phyloP scores from a whole-genome alignment of 331 rosid genomes.

The Pyrus hybrid region DNA sequence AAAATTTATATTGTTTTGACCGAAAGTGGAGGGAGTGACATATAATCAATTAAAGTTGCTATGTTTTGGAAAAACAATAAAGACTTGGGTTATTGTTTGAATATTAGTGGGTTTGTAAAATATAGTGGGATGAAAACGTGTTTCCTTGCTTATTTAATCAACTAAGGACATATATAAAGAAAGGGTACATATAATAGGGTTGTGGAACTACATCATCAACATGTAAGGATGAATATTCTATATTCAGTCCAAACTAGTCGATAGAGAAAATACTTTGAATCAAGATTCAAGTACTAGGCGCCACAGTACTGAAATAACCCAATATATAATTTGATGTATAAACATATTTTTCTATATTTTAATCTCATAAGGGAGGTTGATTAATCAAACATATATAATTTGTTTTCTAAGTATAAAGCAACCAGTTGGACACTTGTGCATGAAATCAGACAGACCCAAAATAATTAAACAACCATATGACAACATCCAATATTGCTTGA shows the following conservation, averaged over 20 bases:
- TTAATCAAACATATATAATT: not conserved
- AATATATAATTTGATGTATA: too few species aligned
- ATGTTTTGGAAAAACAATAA: not conserved
- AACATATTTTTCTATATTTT: not conserved
- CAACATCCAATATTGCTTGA: not conserved
- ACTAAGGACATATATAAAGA: too few species aligned
- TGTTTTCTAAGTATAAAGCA: conserved; percentile 1
- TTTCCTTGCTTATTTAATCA: not conserved
- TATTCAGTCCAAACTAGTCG: not conserved
- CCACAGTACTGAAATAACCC: too few species aligned
- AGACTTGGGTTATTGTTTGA: not conserved
- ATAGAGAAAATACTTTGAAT: too few species aligned
- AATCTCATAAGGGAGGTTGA: not conserved
- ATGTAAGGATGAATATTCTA: not conserved
- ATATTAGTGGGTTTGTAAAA: not conserved
- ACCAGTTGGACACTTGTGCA: conserved; percentile 11
- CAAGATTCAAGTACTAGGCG: too few species aligned
- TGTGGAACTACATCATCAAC: not conserved
- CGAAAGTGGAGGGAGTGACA: not conserved
- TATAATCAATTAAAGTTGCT: not conserved
- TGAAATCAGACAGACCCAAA: not conserved
- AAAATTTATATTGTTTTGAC: not conserved
- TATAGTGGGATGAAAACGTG: not conserved
- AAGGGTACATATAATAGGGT: not conserved
- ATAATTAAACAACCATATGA: not conserved